A percentile compares a stretch with the other conserved stretches of the same genome.
phyloP scores from a whole-genome alignment of 345 rosid species.

The Gossypium bickii region DNA sequence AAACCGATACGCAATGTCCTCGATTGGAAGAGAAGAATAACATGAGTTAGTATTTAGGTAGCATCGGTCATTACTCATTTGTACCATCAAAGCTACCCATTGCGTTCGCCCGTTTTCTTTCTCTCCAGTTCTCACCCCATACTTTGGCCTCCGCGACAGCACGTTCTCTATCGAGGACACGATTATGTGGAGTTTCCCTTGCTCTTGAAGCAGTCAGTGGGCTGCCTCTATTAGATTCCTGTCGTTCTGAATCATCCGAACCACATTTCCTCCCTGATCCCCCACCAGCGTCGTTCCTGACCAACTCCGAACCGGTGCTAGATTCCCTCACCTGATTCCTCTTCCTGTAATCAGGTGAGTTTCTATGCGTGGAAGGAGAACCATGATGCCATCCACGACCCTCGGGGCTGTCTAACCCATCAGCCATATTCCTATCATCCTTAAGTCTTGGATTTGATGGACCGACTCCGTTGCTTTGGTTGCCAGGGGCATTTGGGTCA shows the following conservation, averaged over 20 bases:
- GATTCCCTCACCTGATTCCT: conserved; percentile 56
- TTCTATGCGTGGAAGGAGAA: conserved; percentile 70
- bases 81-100: conserved; percentile 79
- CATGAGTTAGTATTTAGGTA: background rate
- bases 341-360: conserved; percentile 84
- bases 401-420: conserved; percentile 75
- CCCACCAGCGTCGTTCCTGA: conserved; percentile 56
- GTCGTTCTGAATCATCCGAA: conserved; percentile 53
- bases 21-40: conserved; percentile 6
- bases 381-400: conserved; percentile 47
- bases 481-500: conserved; percentile 51
- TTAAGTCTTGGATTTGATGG: conserved; percentile 62
- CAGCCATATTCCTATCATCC: conserved; percentile 60
- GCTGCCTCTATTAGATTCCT: conserved; percentile 72
- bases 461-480: conserved; percentile 60
- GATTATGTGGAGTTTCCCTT: conserved; percentile 70
- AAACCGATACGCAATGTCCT: conserved; percentile 16
- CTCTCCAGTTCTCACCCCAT: conserved; percentile 99
- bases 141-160: conserved; percentile 98
- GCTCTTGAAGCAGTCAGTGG: conserved; percentile 56
- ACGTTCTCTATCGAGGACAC: conserved; percentile 87
- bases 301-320: conserved; percentile 48
- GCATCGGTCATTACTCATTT: conserved; percentile 39
- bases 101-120: conserved; percentile 65
- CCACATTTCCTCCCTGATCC: conserved; percentile 88